Conservation (phyloP, 2,329 filamentous ascomycete genomes). For the Talaromyces sp. region DNA sequence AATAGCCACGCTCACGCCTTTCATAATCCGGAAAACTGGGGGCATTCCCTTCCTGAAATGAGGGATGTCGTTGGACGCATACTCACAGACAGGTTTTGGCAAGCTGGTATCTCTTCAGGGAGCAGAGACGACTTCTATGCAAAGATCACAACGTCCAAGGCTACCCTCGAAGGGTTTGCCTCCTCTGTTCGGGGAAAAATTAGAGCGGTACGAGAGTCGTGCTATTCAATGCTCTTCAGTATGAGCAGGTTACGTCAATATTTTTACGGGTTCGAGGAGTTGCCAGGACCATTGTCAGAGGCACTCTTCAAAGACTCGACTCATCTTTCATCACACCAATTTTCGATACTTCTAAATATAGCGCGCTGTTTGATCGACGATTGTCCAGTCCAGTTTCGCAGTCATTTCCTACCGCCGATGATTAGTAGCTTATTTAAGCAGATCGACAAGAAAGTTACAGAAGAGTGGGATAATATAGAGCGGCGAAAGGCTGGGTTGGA, state of each 20-base stretch:
- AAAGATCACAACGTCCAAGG: conserved; percentile 80
- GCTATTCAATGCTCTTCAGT: conserved; percentile 90
- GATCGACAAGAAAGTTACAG: conserved; percentile 78
- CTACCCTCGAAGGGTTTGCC: conserved; percentile 85
- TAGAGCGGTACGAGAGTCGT: conserved; percentile 83
- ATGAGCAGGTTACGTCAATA: conserved; percentile 81
- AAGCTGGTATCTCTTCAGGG: conserved; percentile 91
- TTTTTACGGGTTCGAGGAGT: conserved; percentile 84
- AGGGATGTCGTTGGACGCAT: conserved; percentile 72
- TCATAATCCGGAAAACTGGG: conserved; percentile 82
- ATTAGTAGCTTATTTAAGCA: conserved; percentile 76
- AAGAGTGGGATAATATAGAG: conserved; percentile 78
- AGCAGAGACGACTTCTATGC: conserved; percentile 97
- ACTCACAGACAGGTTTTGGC: conserved; percentile 94
- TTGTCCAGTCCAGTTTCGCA: conserved; percentile 72
- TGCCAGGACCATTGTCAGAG: conserved; percentile 75
- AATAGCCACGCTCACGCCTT: conserved; percentile 79
- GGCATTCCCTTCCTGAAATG: conserved; percentile 68
- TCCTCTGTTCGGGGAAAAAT: conserved; percentile 88
- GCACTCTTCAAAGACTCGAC: conserved; percentile 79
- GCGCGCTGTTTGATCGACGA: conserved; percentile 86
- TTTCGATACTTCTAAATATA: conserved; percentile 87
- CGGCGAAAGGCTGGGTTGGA: conserved; percentile 54
- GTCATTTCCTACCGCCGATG: conserved; percentile 78
- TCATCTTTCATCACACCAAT: conserved; percentile 82